Conservation (phyloP, 2,329 filamentous ascomycete genomes). For the Claviceps fusiformis region DNA sequence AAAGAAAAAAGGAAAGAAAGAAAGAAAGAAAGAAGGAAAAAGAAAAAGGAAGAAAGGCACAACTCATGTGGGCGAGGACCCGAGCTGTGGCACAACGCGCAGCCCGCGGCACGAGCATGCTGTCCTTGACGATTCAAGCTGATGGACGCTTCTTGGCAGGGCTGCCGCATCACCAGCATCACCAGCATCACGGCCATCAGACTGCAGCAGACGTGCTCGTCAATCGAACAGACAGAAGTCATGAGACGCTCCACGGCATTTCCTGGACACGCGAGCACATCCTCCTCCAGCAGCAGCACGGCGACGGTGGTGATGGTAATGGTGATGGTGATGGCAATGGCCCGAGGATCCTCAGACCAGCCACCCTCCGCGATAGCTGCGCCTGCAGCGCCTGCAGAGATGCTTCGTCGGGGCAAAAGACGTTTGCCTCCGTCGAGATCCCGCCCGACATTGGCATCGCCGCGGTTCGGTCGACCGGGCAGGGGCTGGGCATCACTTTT, state of each 20-base stretch:
- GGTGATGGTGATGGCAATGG: too few species aligned
- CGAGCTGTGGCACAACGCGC: background rate
- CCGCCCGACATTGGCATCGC: constrained; percentile 19
- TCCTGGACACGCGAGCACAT: constrained; percentile 16
- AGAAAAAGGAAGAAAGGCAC: too few species aligned
- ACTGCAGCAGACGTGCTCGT: background rate
- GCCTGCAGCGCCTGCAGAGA: constrained; percentile 39
- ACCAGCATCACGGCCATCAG: background rate
- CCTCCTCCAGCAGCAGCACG: constrained; percentile 8
- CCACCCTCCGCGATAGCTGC: constrained; percentile 39
- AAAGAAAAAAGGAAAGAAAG: too few species aligned
- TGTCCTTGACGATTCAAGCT: too few species aligned
- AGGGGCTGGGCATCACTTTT: constrained; percentile 48
- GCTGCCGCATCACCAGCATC: background rate
- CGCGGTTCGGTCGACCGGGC: constrained; percentile 16
- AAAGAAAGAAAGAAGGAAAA: too few species aligned
- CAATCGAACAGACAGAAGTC: background rate
- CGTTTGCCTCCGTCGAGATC: constrained; percentile 30
- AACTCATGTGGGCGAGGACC: background rate
- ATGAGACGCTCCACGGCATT: constrained; percentile 4
- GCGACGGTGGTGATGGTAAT: too few species aligned
- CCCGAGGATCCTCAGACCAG: constrained; percentile 7
- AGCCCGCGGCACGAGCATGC: background rate
- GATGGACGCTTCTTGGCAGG: background rate
- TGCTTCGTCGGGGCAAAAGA: constrained; percentile 46